Evolutionary conservation across 495 filamentous ascomycete genomes (phyloP), one percentile per base, ranked within the genome.

Genomic region (Cairneyella variabilis): DNA sequence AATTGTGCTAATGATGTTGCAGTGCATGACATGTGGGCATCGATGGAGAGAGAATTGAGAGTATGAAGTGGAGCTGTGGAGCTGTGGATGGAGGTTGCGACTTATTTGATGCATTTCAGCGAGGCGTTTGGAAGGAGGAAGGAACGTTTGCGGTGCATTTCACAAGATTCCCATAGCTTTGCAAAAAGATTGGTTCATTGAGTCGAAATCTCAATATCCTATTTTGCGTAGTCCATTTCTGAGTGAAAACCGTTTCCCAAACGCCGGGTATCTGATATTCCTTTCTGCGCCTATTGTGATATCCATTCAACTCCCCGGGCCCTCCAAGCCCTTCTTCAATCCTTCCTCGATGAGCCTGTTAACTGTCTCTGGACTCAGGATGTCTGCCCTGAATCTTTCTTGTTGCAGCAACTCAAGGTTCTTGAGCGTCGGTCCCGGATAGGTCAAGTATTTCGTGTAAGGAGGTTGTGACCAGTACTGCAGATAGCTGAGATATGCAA

Each of bases 391-490:
- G 71, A 97, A 97, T 14, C 70, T 73, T 63, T 95, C 88, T 63
- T 89, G 80, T 66, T 95, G 89, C 21, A 97, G 73, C 28, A 97
- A 64, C 66, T 92, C 82, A 42, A 97, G 78, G 53, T 87, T 82
- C 57, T 84, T 84, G 16, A 97, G 67, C n/a, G 89, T 90, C 17
- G 90, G 85, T 3, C 85, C 89, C 0, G 91, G 91, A 61, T 90
- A 90, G 10, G 74, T 85, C 39, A 96, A 69, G 64, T 88, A 95
- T 57, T 86, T 88, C 50, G 85, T 71, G 62, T 95, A 96, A 50
- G 89, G 82, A n/a, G 89, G 89, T 10, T 81, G 79, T 51, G 77
- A 78, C 79, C 84, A 96, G 77, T 96, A 95, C 57, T 83, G 85
- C 49, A 96, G 83, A 64, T 96, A 96, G 47, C 71, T 72, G 32